phyloP scores from a whole-genome alignment of 2,329 filamentous ascomycete genomes.

The Diplodia intermedia region DNA sequence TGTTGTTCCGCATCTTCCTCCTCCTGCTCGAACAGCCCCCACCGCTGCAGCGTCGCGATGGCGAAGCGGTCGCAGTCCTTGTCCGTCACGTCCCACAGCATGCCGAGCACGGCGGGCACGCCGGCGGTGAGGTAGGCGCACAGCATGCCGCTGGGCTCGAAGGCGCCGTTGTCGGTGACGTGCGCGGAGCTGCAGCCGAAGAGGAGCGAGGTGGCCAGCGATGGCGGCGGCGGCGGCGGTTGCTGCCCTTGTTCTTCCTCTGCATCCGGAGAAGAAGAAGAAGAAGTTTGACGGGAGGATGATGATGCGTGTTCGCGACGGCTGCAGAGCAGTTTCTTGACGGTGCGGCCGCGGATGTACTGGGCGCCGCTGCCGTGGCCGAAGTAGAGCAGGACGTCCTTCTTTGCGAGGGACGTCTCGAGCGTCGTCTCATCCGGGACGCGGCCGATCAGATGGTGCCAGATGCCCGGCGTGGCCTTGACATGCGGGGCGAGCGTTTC shows the following conservation, averaged over 20 bases:
- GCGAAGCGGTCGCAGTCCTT: slow-evolving; percentile 96
- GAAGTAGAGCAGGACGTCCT: slow-evolving; percentile 87
- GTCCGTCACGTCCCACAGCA: slow-evolving; percentile 97
- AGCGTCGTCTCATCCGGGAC: slow-evolving; percentile 81
- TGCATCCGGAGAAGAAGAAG: not conserved
- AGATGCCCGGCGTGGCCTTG: slow-evolving; percentile 57
- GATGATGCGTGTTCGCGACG: not conserved
- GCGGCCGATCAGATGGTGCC: slow-evolving; percentile 72
- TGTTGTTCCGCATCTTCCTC: slow-evolving; percentile 40
- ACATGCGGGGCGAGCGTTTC: slow-evolving; percentile 74
- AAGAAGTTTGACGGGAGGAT: too few species aligned
- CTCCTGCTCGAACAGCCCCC: slow-evolving; percentile 71
- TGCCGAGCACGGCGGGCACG: slow-evolving; percentile 82
- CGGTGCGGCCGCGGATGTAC: slow-evolving; percentile 85
- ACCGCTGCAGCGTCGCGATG: slow-evolving; percentile 77
- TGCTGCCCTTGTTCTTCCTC: not conserved
- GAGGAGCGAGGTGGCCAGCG: slow-evolving; percentile 78
- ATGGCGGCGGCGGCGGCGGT: slow-evolving; percentile 14
- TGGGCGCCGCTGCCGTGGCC: slow-evolving; percentile 95
- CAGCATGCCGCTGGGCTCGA: slow-evolving; percentile 89
- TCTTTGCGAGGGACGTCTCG: slow-evolving; percentile 67
- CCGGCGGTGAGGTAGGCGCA: slow-evolving; percentile 90
- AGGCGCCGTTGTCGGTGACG: slow-evolving; percentile 80
- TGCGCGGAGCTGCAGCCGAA: slow-evolving; percentile 94
- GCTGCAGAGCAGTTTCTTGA: slow-evolving; percentile 73